Conservation (phyloP, 164 flowering plant species). For the Umbellularia californica region DNA sequence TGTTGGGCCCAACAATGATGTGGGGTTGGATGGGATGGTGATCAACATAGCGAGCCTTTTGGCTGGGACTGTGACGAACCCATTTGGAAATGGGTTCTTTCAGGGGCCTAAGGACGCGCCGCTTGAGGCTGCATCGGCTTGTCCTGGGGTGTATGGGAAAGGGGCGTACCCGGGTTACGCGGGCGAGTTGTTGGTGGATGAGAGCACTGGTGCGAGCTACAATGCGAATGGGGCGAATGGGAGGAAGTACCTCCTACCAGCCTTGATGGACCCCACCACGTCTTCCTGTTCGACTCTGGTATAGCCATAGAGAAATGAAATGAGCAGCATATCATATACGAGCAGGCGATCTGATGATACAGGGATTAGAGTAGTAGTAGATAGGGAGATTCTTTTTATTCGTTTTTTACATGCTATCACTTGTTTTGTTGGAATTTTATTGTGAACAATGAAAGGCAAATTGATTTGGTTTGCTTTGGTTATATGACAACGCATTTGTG, state of each 20-base stretch:
- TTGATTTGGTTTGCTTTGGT: conserved; percentile 3
- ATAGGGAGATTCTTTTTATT: neutral
- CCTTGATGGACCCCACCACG: conserved; percentile 45
- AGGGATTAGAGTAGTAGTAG: neutral
- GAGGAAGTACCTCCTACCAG: conserved; percentile 52
- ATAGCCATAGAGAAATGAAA: neutral
- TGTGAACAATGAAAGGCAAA: neutral
- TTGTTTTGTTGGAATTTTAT: neutral
- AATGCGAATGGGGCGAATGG: conserved; percentile 49
- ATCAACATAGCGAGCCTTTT: conserved; percentile 47
- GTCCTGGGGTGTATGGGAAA: conserved; percentile 48
- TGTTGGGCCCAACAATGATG: conserved; percentile 55
- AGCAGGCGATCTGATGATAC: no score
- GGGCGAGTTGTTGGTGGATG: conserved; percentile 43
- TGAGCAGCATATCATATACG: no score
- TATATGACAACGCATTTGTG: no score
- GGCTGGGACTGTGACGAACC: conserved; percentile 60
- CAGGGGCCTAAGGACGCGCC: conserved; percentile 48
- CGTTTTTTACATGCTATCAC: neutral
- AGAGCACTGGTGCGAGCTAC: conserved; percentile 43
- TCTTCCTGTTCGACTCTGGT: conserved; percentile 41
- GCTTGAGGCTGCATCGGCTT: conserved; percentile 55
- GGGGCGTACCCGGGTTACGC: conserved; percentile 67
- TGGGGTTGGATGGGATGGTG: conserved; percentile 58
- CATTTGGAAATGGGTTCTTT: conserved; percentile 48